Conservation (phyloP, 345 rosid species). For the Syzygium oleosum region DNA sequence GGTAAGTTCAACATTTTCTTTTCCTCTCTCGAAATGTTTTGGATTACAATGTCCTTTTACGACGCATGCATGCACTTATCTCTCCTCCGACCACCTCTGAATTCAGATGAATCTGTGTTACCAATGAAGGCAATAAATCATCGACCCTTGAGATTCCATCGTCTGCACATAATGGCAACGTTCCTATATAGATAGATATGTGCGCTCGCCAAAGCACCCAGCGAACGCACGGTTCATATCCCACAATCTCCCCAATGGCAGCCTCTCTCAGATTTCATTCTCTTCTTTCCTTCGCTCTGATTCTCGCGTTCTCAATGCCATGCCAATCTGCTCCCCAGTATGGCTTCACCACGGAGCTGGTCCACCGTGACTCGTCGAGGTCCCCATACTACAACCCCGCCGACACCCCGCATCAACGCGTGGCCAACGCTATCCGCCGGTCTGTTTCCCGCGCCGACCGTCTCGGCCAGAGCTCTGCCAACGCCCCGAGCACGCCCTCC, state of each 20-base stretch:
- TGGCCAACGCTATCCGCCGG: neutral
- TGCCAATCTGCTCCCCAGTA: neutral
- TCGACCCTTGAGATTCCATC: neutral
- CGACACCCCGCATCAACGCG: neutral
- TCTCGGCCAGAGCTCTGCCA: neutral
- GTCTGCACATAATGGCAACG: neutral
- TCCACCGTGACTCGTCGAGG: constrained; percentile 18
- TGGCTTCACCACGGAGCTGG: constrained; percentile 14
- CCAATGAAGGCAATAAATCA: neutral
- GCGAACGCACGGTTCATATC: neutral
- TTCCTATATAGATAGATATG: neutral
- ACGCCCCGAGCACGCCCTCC: neutral
- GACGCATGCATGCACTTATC: too few species aligned
- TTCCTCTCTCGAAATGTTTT: neutral
- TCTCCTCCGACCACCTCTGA: too few species aligned
- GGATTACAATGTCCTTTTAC: neutral
- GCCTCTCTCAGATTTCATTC: neutral
- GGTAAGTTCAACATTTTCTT: neutral
- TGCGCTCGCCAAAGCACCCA: neutral
- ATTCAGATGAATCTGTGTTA: too few species aligned
- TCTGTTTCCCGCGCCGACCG: neutral
- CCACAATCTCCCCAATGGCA: neutral
- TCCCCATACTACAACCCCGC: constrained; percentile 16
- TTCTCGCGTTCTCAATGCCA: neutral
- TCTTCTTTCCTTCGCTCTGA: neutral